Evolutionary conservation across 306 rosid species (phyloP), one percentile per base, ranked within the genome.

Genomic region (Ormosia emarginata): DNA sequence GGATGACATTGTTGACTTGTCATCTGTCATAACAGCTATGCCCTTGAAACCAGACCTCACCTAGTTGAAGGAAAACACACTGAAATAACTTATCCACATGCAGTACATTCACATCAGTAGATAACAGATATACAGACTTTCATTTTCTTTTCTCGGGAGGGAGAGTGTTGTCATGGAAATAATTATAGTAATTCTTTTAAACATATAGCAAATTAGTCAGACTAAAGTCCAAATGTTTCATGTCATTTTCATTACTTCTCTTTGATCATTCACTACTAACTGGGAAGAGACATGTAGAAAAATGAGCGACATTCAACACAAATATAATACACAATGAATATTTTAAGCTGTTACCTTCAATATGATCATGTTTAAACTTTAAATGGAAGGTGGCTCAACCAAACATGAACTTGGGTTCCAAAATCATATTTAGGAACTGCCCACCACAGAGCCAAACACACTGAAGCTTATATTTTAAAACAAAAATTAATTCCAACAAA

Each of bases 11-110:
- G 75, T 81, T 58, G 91, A 79, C 77, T 43, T 82, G 78, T 88
- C 92, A 55, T 90, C 93, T 39, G 92, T 87, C 86, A 89, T 79
- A 67, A 89, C 88, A n/a, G 93, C 83, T 75, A 87, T 46, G 58
- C 81, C 74, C 55, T 61, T 84, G 79, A 85, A 79, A 84, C 87
- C 57, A 46, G 74, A 66, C 82, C 78, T 78, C 78, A 49, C 89
- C 98, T 94, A 69, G 77, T 76, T 37, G 73, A 52, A 85, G 72
- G 74, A 85, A 85, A 87, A 82, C 71, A 77, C 64, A 34, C 30
- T 15, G n/a, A 71, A 56, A 24, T 43, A 78, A 59, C 85, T 86
- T 81, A 78, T 56, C 67, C 61, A 41, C 74, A 46, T 44, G 73
- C 75, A 76, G 52, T 67, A 80, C 37, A 61, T 29, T 79, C 59